Evolutionary conservation across 768 basidiomycete species (phyloP), one percentile per base, ranked within the genome.

Genomic region (Kwoniella heveanensis): DNA sequence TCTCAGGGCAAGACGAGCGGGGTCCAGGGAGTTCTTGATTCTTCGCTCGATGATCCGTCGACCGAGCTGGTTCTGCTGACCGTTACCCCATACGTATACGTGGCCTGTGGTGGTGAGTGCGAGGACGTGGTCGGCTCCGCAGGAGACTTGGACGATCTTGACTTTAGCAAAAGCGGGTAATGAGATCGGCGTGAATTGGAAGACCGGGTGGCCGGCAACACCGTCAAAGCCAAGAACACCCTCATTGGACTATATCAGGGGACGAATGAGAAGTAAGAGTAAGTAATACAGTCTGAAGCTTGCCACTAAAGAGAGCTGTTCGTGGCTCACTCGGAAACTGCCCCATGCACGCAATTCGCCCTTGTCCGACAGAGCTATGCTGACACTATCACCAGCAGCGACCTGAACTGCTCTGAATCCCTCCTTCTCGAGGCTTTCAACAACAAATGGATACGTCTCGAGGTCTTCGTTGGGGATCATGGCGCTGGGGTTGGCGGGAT

Each of bases 311-410:
- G 32, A 36, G 32, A 47, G n/a, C n/a, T n/a, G n/a, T n/a, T n/a
- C n/a, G n/a, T 32, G 6, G 74, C 81, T 60, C 80, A 96, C 94
- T 22, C 91, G 85, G 84, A 96, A 97, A 47, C 88, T 88, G 29
- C 86, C 88, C 94, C 94, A 97, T 24, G 88, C 90, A 61, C 89
- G 84, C 53, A 97, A 81, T 63, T 90, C 88, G 52, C 94, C 94
- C 54, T 88, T 82, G 48, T 84, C 83, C 60, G 88, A 89, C 65
- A 96, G 83, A 22, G 91, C 92, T 29, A 92, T 90, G 68, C 88
- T 90, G 67, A 93, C 88, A 66, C 87, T 91, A 73, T 96, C 94
- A 8, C 94, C 92, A 24, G 91, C 88, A 44, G 87, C 88, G 64
- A 92, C 84, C 62, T 85, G 84, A 3, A 92, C 90, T 0, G 92